Evolutionary conservation across 306 rosid genomes (phyloP).

Genomic region (Ceratonia siliqua): DNA sequence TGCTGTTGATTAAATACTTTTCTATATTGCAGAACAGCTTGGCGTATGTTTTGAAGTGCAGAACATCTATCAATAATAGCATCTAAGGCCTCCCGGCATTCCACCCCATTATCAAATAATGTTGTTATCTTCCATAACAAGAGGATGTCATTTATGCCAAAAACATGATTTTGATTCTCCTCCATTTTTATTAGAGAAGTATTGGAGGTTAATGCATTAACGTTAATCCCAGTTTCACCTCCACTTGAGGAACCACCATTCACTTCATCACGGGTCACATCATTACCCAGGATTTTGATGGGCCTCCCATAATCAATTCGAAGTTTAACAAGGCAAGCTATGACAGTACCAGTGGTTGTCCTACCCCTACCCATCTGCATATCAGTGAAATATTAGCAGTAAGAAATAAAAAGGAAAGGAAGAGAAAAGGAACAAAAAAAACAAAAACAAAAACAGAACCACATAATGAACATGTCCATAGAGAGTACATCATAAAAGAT

Average conservation of each 20-base stretch:
- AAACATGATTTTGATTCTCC: slow-evolving; percentile 57
- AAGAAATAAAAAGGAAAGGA: slow-evolving; percentile 14
- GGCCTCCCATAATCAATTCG: slow-evolving; percentile 86
- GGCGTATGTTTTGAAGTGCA: slow-evolving; percentile 88
- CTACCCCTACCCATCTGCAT: slow-evolving; percentile 92
- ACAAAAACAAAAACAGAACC: background rate
- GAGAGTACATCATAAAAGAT: slow-evolving; percentile 23
- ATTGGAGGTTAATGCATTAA: slow-evolving; percentile 36
- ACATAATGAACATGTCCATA: slow-evolving; percentile 21
- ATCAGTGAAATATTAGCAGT: slow-evolving; percentile 29
- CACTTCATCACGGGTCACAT: slow-evolving; percentile 46
- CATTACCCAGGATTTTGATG: slow-evolving; percentile 59
- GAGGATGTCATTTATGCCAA: slow-evolving; percentile 90
- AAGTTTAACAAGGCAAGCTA: slow-evolving; percentile 91
- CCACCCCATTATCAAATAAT: slow-evolving; percentile 84
- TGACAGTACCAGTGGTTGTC: slow-evolving; percentile 92
- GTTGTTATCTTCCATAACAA: slow-evolving; percentile 89
- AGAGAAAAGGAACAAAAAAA: background rate
- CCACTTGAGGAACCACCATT: slow-evolving; percentile 73
- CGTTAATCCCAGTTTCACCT: slow-evolving; percentile 57
- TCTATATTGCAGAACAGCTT: slow-evolving; percentile 79
- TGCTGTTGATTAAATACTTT: slow-evolving; percentile 86
- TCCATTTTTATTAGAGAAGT: slow-evolving; percentile 42
- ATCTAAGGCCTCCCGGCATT: slow-evolving; percentile 90
- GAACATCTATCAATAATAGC: slow-evolving; percentile 90